These are phyloP conservation scores for Stemphylium beticola DNA, from an alignment of 2,329 filamentous ascomycete species.

Conservation along the genomic window DNA sequence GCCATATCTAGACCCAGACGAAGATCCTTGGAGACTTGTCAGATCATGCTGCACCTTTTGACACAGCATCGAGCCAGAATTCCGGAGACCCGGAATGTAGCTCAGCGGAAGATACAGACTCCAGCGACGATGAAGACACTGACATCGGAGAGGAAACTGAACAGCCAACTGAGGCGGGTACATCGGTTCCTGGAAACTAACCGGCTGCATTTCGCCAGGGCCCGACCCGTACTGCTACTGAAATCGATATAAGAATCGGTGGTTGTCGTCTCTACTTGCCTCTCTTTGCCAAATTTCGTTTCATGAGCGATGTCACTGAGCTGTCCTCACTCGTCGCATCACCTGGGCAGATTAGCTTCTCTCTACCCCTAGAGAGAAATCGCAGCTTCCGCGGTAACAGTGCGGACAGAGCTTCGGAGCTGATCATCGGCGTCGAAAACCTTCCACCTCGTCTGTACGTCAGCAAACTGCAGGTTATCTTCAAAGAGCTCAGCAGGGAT, in stretches of 20 bases:
- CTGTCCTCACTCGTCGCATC: not conserved
- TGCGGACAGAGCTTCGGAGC: not conserved
- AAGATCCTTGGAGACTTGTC: not conserved
- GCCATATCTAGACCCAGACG: not conserved
- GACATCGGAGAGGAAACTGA: not conserved
- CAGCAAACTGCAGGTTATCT: not conserved
- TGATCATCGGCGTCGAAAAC: not conserved
- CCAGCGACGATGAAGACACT: not conserved
- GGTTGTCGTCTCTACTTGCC: conserved; percentile 3
- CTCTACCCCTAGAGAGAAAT: not conserved
- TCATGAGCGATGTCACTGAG: conserved; percentile 7
- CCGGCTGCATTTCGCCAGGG: conserved; percentile 3
- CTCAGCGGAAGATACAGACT: no score
- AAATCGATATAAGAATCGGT: conserved; percentile 7
- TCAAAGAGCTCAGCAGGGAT: not conserved
- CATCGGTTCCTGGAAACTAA: not conserved
- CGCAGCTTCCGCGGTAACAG: not conserved
- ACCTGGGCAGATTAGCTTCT: not conserved
- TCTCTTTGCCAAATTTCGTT: conserved; percentile 8
- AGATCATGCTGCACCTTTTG: no score
- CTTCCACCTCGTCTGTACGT: not conserved
- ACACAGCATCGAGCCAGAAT: no score
- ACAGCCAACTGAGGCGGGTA: not conserved
- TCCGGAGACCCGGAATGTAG: no score
- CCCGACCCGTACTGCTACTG: not conserved